A percentile compares a stretch with the other conserved stretches of the same genome.
phyloP scores from a whole-genome alignment of 352 stramenopile species.

The Phytophthora chlamydospora region DNA sequence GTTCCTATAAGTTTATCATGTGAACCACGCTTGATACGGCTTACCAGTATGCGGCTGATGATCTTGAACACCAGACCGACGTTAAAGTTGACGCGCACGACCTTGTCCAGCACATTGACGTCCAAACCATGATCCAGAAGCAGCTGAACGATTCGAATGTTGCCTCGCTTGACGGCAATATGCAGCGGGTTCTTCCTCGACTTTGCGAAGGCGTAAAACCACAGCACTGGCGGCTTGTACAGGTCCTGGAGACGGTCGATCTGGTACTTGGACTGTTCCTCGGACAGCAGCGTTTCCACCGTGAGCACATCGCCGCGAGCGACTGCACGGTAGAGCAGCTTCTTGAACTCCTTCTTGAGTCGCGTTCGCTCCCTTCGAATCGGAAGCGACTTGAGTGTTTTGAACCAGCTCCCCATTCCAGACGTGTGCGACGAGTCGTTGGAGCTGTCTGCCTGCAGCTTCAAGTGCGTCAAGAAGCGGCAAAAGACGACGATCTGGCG shows the following conservation, averaged over 20 bases:
- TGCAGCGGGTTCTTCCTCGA: conserved; percentile 83
- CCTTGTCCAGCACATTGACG: conserved; percentile 79
- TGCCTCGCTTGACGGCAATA: conserved; percentile 62
- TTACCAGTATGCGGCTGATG: conserved; percentile 62
- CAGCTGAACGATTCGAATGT: conserved; percentile 62
- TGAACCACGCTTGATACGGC: conserved; percentile 4
- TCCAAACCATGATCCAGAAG: conserved; percentile 62
- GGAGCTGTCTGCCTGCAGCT: conserved; percentile 67
- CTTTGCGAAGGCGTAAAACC: conserved; percentile 66
- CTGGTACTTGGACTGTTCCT: conserved; percentile 38
- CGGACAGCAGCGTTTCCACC: conserved; percentile 48
- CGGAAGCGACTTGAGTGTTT: conserved; percentile 42
- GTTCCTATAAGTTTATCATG: background rate
- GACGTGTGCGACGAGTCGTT: conserved; percentile 78
- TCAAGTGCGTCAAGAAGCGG: conserved; percentile 76
- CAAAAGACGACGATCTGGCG: conserved; percentile 75
- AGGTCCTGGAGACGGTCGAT: conserved; percentile 45
- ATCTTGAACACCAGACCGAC: conserved; percentile 76
- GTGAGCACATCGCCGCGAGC: conserved; percentile 50
- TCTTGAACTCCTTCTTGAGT: conserved; percentile 62
- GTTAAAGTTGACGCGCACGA: conserved; percentile 82
- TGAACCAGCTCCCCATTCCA: conserved; percentile 51
- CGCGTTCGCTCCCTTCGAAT: conserved; percentile 30
- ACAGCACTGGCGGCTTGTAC: conserved; percentile 59
- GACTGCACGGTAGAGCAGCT: conserved; percentile 66